phyloP scores from a whole-genome alignment of 1,284 basidiomycete genomes.

The Chiua sp. region DNA sequence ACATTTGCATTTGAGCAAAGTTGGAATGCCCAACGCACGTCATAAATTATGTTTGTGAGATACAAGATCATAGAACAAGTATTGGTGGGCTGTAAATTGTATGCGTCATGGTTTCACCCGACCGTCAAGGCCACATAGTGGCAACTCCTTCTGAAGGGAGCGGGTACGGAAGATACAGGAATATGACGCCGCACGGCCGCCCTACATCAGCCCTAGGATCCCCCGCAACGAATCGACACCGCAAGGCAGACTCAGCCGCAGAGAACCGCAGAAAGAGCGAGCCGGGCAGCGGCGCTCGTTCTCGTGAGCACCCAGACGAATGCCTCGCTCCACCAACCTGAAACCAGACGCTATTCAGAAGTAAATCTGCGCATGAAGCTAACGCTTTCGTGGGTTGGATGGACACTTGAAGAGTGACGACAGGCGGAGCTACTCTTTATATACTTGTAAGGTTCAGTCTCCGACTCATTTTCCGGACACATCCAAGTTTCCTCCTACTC shows the following conservation, averaged over 20 bases:
- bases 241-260: constrained; percentile 46
- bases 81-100: no score
- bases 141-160: constrained; percentile 44
- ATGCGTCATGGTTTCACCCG: constrained; percentile 77
- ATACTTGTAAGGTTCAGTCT: constrained; percentile 33
- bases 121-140: constrained; percentile 82
- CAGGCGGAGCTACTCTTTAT: constrained; percentile 8
- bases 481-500: neutral
- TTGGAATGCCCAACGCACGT: no score
- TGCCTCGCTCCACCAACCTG: constrained; percentile 80
- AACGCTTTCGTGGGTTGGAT: constrained; percentile 51
- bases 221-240: constrained; percentile 58
- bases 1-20: no score
- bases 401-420: constrained; percentile 44
- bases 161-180: constrained; percentile 74
- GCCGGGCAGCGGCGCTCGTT: constrained; percentile 49
- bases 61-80: no score
- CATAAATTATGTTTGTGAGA: no score
- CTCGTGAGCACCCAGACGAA: constrained; percentile 70
- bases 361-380: constrained; percentile 29
- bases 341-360: constrained; percentile 50
- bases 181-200: constrained; percentile 67
- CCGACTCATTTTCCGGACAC: constrained; percentile 16
- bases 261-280: constrained; percentile 36
- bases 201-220: constrained; percentile 44